Base-by-base conservation (phyloP, 208 protist genomes). In the Naegleria lovaniensis region DNA sequence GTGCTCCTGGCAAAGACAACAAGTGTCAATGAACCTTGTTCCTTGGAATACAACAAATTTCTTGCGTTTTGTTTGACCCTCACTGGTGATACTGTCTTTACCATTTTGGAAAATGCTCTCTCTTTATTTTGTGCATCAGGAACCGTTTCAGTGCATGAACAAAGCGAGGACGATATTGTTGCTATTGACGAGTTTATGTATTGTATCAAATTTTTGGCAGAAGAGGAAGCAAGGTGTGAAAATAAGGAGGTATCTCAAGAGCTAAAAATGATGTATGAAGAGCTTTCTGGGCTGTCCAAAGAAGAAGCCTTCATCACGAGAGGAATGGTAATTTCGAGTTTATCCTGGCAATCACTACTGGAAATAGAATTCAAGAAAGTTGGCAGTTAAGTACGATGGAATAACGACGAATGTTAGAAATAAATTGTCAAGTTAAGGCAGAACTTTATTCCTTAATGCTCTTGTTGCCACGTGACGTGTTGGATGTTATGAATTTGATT, bases 401-500 rank as follows among this genome's bases (percentile, higher is more conserved):
- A 67, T 67, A 29, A 15, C 51, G 51, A 58, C 15, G 15, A 15
- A 58, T 58, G 51, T 19, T 19, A 19, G 9, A 15, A 58, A 15
- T 19, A 58, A 58, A 58, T 15, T 58, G n/a, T n/a, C n/a, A n/a
- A n/a, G n/a, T n/a, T n/a, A n/a, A n/a, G n/a, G n/a, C n/a, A n/a
- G n/a, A n/a, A n/a, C n/a, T n/a, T n/a, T n/a, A n/a, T n/a, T n/a
- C 13, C 13, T 75, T 36, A 79, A n/a, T 36, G 25, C 29, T 79
- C 9, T 36, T 79, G 19, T 36, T 79, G 6, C 13, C 13, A 79
- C 19, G 16, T 79, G 25, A 79, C 67, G 36, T 79, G 29, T 79
- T 79, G 67, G n/a, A 79, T 79, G n/a, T 79, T 79, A 6, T 79
- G 67, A 79, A 79, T 36, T 79, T 79, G 67, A 36, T 79, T 29